Conservation (phyloP, 331 rosid species). For the Cucumis variabilis region DNA sequence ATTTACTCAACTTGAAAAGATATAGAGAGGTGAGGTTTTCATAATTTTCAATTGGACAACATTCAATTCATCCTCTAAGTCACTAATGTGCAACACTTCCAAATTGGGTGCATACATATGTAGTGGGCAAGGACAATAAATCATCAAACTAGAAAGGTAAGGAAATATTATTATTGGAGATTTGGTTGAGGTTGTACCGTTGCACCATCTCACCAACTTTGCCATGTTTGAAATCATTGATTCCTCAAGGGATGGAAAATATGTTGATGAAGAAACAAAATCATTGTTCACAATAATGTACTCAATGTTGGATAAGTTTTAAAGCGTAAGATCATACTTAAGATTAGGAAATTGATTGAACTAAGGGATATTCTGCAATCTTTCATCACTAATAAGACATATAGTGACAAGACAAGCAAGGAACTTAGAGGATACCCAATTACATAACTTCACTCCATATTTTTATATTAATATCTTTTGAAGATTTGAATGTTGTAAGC, state of each 20-base stretch:
- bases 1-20: accelerated
- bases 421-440: not conserved
- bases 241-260: not conserved
- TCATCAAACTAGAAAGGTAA: too few species aligned
- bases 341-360: not conserved
- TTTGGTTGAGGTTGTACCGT: not conserved
- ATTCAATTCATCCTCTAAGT: not conserved
- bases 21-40: not conserved
- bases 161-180: not conserved
- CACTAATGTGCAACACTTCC: too few species aligned
- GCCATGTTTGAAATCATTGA: accelerated
- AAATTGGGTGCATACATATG: too few species aligned
- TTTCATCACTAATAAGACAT: accelerated
- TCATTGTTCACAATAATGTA: not conserved
- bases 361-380: not conserved
- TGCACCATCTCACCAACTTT: not conserved
- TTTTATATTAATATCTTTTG: not conserved
- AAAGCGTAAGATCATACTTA: not conserved
- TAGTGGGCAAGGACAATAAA: too few species aligned
- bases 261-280: not conserved
- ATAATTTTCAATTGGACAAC: not conserved
- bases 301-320: not conserved
- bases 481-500: constrained; percentile 3
- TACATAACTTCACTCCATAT: constrained; percentile 2
- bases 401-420: not conserved